Evolutionary conservation across 129 eudicot species (phyloP).

Genomic region (Gnaphalium uliginosum): DNA sequence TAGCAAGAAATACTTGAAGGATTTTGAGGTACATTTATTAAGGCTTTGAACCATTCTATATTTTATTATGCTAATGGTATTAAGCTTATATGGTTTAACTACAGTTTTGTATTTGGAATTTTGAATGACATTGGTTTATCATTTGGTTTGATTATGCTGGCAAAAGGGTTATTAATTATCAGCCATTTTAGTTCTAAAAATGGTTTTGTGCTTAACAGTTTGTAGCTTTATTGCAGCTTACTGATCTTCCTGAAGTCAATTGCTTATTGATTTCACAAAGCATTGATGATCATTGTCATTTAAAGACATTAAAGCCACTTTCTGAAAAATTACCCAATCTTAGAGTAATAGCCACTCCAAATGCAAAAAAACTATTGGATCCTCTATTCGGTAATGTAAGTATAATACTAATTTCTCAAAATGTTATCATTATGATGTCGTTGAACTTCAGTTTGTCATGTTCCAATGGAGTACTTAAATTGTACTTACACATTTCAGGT

Average conservation of each 20-base stretch:
- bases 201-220: slow-evolving; percentile 11
- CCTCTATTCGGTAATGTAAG: slow-evolving; percentile 87
- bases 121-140: background rate
- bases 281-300: slow-evolving; percentile 94
- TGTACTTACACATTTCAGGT: slow-evolving; percentile 40
- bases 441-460: background rate
- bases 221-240: slow-evolving; percentile 55
- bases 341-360: slow-evolving; percentile 79
- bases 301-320: slow-evolving; percentile 81
- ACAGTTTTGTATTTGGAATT: too few relatives aligned
- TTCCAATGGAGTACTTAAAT: slow-evolving; percentile 3
- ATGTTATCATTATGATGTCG: background rate
- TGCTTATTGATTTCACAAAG: slow-evolving; percentile 92
- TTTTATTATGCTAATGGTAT: slow-evolving; percentile 11
- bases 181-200: background rate
- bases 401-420: slow-evolving; percentile 17
- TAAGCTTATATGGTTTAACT: background rate
- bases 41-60: background rate
- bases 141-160: background rate
- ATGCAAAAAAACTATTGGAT: slow-evolving; percentile 77
- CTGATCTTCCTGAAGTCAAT: slow-evolving; percentile 83
- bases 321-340: slow-evolving; percentile 71
- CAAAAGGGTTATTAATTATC: too few relatives aligned
- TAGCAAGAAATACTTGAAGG: slow-evolving; percentile 78
- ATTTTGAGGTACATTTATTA: slow-evolving; percentile 52